Evolutionary conservation across 2,329 filamentous ascomycete genomes (phyloP).

Genomic region (Aspergillus jensenii): DNA sequence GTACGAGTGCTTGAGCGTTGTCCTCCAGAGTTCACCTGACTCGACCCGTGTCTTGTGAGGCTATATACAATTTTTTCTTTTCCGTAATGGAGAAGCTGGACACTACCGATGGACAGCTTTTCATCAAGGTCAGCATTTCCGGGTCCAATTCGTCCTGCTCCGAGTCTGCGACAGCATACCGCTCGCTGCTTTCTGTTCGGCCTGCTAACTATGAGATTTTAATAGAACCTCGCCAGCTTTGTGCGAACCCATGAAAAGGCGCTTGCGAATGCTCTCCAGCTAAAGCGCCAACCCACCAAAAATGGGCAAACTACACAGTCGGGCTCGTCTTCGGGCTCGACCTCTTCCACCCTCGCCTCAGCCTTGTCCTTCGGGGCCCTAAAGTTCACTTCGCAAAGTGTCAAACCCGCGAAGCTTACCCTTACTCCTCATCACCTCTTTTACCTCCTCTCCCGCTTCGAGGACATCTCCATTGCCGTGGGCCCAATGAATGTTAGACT

Average conservation of each 20-base stretch:
- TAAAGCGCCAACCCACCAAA: constrained; percentile 68
- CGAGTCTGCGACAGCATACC: not conserved
- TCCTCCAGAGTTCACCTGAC: constrained; percentile 36
- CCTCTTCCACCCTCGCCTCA: constrained; percentile 71
- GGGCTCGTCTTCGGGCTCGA: constrained; percentile 63
- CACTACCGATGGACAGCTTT: constrained; percentile 51
- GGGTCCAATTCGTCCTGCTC: too few species aligned
- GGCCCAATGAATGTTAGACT: constrained; percentile 95
- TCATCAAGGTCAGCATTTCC: constrained; percentile 43
- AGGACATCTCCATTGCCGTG: constrained; percentile 85
- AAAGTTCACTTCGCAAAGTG: constrained; percentile 77
- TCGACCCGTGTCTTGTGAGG: constrained; percentile 29
- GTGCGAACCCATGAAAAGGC: constrained; percentile 97
- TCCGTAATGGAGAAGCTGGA: constrained; percentile 50
- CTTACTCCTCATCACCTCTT: constrained; percentile 96
- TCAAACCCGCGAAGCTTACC: constrained; percentile 88
- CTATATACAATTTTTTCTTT: constrained; percentile 21
- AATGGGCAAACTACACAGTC: constrained; percentile 63
- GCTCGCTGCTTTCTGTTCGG: not conserved
- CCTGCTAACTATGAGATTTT: constrained; percentile 12
- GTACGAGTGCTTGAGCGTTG: constrained; percentile 35
- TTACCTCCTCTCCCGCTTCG: constrained; percentile 92
- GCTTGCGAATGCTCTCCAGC: constrained; percentile 89
- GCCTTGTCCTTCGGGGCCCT: constrained; percentile 84
- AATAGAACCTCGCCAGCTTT: constrained; percentile 88